Percentiles rank a stretch among this genome's conserved stretches.
Conservation (phyloP, 768 basidiomycete genomes). For the Hydnomerulius pinastri region DNA sequence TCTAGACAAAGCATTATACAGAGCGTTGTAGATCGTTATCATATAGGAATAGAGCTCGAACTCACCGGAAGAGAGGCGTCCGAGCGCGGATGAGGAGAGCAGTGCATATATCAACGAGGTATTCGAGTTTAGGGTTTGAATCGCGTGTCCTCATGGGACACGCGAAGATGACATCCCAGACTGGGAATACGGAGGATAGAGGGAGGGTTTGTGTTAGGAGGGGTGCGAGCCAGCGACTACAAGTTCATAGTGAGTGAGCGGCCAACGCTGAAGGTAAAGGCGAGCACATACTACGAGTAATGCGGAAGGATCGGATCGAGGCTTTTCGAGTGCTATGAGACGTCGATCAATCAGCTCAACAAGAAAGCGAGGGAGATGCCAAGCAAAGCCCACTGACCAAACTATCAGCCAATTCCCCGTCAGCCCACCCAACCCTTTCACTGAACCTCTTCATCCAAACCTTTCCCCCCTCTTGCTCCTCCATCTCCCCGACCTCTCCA, state of each 20-base stretch:
- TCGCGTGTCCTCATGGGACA: conserved; percentile 53
- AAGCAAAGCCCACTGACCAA: conserved; percentile 44
- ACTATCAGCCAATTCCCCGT: conserved; percentile 58
- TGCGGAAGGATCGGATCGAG: conserved; percentile 74
- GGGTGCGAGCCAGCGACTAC: conserved; percentile 75
- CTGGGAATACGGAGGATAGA: conserved; percentile 51
- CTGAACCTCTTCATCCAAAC: conserved; percentile 66
- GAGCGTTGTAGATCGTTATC: conserved; percentile 1
- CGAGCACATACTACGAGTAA: conserved; percentile 69
- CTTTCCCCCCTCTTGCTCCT: conserved; percentile 62
- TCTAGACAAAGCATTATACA: too few relatives aligned
- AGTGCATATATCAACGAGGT: conserved; percentile 68
- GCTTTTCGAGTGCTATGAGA: conserved; percentile 55
- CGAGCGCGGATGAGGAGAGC: conserved; percentile 66
- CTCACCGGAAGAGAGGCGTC: conserved; percentile 55
- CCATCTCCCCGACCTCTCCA: conserved; percentile 73
- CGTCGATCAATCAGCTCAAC: not conserved
- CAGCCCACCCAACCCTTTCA: conserved; percentile 61
- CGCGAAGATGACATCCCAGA: conserved; percentile 77
- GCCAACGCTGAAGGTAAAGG: not conserved
- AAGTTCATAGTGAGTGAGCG: conserved; percentile 1
- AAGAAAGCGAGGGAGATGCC: not conserved
- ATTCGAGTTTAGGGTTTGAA: conserved; percentile 63
- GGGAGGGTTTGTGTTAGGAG: conserved; percentile 76
- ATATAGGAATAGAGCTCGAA: conserved; percentile 2